A percentile compares a stretch with the other conserved stretches of the same genome.
Evolutionary conservation across 106 monocot genomes (phyloP).

Genomic region (Dendrobium chrysotoxum): DNA sequence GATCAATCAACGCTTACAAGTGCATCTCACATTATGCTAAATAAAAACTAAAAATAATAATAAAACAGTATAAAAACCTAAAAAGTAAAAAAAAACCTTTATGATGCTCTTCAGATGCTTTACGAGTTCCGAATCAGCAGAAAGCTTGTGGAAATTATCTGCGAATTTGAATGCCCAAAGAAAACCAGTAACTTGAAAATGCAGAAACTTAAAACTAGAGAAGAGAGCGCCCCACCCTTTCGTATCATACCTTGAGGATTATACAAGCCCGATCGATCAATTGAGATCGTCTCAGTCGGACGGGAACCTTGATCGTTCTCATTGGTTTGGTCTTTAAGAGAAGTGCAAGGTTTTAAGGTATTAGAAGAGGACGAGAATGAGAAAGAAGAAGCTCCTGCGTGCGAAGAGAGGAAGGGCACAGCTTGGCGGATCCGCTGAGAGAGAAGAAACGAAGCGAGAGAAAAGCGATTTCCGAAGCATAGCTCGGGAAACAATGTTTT

Average conservation of each 20-base stretch:
- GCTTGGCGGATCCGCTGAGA: conserved; percentile 20
- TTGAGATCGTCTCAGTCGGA: conserved; percentile 31
- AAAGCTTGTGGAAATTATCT: conserved; percentile 65
- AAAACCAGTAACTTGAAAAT: not conserved
- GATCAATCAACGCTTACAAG: not conserved
- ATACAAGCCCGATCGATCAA: conserved; percentile 75
- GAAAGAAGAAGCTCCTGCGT: conserved; percentile 6
- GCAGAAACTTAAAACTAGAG: not conserved
- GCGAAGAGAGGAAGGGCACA: conserved; percentile 7
- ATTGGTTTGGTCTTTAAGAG: conserved; percentile 14
- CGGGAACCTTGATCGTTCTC: conserved; percentile 6
- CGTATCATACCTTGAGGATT: conserved; percentile 56
- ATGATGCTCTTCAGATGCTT: conserved; percentile 94
- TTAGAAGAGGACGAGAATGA: conserved; percentile 21
- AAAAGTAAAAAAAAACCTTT: conserved; percentile 37
- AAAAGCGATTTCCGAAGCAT: conserved; percentile 43
- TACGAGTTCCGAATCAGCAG: conserved; percentile 64
- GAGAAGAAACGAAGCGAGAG: conserved; percentile 41
- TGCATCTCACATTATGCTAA: not conserved
- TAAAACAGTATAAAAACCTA: not conserved
- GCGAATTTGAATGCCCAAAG: conserved; percentile 1
- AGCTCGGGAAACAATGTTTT: too few species aligned
- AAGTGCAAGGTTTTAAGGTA: conserved; percentile 18
- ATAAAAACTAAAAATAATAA: not conserved
- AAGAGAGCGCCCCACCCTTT: not conserved